These are phyloP conservation scores for Aegilops sharonensis DNA, from an alignment of 176 grass and related monocot species.

Conservation along the genomic window DNA sequence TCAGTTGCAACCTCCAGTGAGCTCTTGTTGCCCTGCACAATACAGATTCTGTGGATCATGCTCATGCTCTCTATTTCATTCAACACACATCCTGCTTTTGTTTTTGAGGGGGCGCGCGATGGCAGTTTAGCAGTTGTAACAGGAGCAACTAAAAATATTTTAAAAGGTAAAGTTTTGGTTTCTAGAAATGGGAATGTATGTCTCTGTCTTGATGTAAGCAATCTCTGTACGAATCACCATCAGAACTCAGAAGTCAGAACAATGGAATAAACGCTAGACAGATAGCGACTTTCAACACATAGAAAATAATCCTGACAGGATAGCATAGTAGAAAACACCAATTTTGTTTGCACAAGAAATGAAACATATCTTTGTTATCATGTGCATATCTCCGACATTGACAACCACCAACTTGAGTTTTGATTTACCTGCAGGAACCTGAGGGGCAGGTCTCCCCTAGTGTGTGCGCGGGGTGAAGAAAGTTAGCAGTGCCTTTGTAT, in stretches of 20 bases:
- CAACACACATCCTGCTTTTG: not conserved
- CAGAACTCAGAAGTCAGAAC: conserved; percentile 2
- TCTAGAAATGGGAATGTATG: not conserved
- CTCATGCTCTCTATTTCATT: not conserved
- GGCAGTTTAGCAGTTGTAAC: not conserved
- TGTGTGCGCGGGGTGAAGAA: conserved; percentile 21
- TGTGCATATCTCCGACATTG: not conserved
- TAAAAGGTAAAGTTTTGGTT: not conserved
- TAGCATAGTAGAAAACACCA: not conserved
- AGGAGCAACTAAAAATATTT: not conserved
- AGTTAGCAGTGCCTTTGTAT: conserved; percentile 30
- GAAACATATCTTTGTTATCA: not conserved
- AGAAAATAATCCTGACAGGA: not conserved
- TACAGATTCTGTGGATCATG: not conserved
- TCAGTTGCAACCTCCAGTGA: conserved; percentile 69
- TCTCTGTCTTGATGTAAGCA: not conserved
- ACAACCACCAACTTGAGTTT: not conserved
- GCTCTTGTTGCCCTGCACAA: conserved; percentile 61
- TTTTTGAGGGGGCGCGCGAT: not conserved
- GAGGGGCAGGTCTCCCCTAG: conserved; percentile 62
- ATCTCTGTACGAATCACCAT: not conserved
- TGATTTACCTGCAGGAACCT: conserved; percentile 69
- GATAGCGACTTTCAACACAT: not conserved
- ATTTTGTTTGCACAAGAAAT: not conserved
- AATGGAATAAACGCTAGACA: not conserved